Evolutionary conservation across 306 rosid species (phyloP), one percentile per base, ranked within the genome.

Genomic region (Pyrus betulifolia): DNA sequence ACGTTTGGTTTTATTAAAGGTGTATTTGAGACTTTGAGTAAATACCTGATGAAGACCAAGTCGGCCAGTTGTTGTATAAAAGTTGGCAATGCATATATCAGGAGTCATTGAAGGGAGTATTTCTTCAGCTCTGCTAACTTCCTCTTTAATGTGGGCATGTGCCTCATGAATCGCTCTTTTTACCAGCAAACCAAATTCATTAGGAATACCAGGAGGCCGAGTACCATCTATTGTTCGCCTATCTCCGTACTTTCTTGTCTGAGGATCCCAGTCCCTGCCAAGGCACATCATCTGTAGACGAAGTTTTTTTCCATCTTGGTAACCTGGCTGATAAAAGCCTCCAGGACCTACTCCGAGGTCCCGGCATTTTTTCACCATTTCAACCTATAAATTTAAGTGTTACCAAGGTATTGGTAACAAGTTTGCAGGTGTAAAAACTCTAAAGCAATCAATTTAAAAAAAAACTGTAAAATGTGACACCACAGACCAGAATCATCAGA

Each of bases 1-100:
- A 49, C 21, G 7, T 44, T 55, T 72, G 54, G 67, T 38, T 72
- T 12, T 19, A 9, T 58, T 64, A 6, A 42, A 10, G n/a, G 71
- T 25, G 54, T 64, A 6, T 35, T 18, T 61, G 40, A 35, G 40
- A 35, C 40, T 35, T 35, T 35, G 12, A 57, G 52, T 17, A 65
- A 49, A 79, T 44, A 91, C 96, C 91, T 84, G 89, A 84, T 91
- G 96, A 74, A 89, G 86, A 51, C 93, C 91, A 62, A 91, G 91
- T 73, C 76, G 86, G 78, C 96, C 97, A 45, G 5, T 62, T 51
- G 74, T 83, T 12, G 77, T 40, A 78, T 92, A 92, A 77, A 90
- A 92, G 80, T 92, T 92, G 73, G 83, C 86, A 8, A 92, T 88
- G 84, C 93, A 88, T 55, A 88, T 72, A 79, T 89, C 81, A 12